These are phyloP conservation scores for Sutorius australiensis DNA, from an alignment of 768 basidiomycete genomes.

Conservation along the genomic window DNA sequence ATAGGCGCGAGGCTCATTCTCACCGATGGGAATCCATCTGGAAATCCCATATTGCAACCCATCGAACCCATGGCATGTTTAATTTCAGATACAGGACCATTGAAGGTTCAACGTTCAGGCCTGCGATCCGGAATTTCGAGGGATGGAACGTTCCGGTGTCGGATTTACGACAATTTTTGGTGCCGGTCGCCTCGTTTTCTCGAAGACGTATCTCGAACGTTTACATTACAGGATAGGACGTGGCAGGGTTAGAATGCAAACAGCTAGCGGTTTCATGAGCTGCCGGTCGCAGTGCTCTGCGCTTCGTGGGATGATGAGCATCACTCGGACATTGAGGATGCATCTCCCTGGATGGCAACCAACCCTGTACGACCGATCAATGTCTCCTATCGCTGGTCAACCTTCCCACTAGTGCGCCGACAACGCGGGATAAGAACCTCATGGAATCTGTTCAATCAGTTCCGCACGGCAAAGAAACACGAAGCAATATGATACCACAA, in stretches of 20 bases:
- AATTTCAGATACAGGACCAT: slow-evolving; percentile 2
- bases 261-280: too few relatives aligned
- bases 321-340: too few relatives aligned
- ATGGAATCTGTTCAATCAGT: neutral
- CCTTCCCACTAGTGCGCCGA: neutral
- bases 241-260: too few relatives aligned
- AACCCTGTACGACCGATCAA: neutral
- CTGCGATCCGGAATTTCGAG: too few relatives aligned
- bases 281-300: too few relatives aligned
- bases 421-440: neutral
- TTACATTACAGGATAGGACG: too few relatives aligned
- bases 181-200: too few relatives aligned
- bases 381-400: neutral
- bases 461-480: neutral
- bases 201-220: too few relatives aligned
- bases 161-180: too few relatives aligned
- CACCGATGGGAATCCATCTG: slow-evolving; percentile 3
- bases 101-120: slow-evolving; percentile 5
- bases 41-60: neutral
- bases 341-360: neutral
- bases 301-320: too few relatives aligned
- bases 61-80: neutral
- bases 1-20: neutral
- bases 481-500: neutral
- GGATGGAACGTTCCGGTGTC: too few relatives aligned